Evolutionary conservation across 257 asterid genomes (phyloP), one percentile per base, ranked within the genome.

Genomic region (Solanum chilense): DNA sequence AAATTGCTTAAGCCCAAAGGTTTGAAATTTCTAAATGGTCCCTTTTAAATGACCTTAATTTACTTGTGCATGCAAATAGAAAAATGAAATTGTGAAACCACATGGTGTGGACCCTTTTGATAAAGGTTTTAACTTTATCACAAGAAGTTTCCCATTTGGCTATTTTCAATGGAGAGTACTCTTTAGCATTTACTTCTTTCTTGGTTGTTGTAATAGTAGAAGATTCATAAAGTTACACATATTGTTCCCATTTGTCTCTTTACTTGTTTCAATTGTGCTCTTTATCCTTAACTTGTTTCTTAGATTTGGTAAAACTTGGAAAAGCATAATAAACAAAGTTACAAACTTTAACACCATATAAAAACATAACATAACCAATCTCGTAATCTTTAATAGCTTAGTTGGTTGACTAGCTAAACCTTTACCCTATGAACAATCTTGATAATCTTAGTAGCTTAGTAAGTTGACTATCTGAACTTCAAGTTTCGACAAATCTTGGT

Each of bases 381-480:
- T 44, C 2, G 15, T 0, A 12, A 52, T n/a, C n/a, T 1, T 0
- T 5, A 64, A 0, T 5, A 11, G 16, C 29, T 64, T 2, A 64
- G 1, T n/a, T 64, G 2, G 1, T 62, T n/a, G 1, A 5, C 9
- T 2, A n/a, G 0, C 0, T 1, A 8, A 5, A 64, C 18, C 12
- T n/a, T 64, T 4, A n/a, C 0, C 3, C 6, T 18, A 1, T 56
- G 10, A 45, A 4, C 16, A 45, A 45, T 45, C 52, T 12, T 45
- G 2, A 45, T 45, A 13, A 47, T 47, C 20, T 47, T 7, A 64
- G 18, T 64, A 25, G 9, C 35, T 25, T 66, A 25, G 37, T 25
- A 12, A 2, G 0, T 66, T 66, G 33, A n/a, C 5, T 66, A 12
- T 6, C 10, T 6, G 5, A 5, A 3, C 2, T 66, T 27, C 5